A percentile compares a stretch with the other conserved stretches of the same genome.
Conservation (phyloP, 345 rosid genomes). For the Toxicodendron radicans region DNA sequence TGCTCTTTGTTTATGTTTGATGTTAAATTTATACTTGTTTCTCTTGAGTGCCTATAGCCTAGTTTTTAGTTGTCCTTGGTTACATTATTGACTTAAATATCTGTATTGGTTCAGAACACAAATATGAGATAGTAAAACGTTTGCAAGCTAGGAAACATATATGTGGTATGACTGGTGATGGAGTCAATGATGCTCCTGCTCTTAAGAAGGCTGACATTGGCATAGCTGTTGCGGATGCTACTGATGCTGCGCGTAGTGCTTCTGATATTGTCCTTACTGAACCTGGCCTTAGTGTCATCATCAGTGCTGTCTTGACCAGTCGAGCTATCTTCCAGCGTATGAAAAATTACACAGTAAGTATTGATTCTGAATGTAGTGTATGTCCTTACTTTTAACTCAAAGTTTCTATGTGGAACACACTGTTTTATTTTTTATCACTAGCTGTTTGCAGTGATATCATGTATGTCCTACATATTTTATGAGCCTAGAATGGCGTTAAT, state of each 20-base stretch:
- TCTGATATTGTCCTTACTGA: conserved; percentile 96
- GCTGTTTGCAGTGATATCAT: neutral
- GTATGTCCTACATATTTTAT: neutral
- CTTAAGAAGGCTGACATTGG: conserved; percentile 99
- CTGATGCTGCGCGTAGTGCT: conserved; percentile 98
- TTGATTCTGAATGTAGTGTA: neutral
- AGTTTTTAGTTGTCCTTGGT: conserved; percentile 10
- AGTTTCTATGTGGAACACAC: neutral
- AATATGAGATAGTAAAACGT: conserved; percentile 94
- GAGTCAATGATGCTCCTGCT: conserved; percentile 99
- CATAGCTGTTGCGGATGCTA: conserved; percentile 99
- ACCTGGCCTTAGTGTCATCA: conserved; percentile 98
- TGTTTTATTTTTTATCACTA: neutral
- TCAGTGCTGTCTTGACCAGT: conserved; percentile 96
- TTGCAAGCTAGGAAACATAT: conserved; percentile 96
- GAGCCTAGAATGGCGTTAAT: neutral
- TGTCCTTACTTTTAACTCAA: neutral
- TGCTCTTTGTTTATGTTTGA: neutral
- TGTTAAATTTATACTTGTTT: neutral
- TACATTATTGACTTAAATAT: neutral
- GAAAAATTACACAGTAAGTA: conserved; percentile 91
- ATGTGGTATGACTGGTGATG: conserved; percentile 99
- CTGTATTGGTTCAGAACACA: conserved; percentile 66
- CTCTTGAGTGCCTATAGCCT: neutral
- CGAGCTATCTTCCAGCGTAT: conserved; percentile 97